Evolutionary conservation across 495 filamentous ascomycete genomes (phyloP), one percentile per base, ranked within the genome.

Genomic region (Aspergillus kassunensis): DNA sequence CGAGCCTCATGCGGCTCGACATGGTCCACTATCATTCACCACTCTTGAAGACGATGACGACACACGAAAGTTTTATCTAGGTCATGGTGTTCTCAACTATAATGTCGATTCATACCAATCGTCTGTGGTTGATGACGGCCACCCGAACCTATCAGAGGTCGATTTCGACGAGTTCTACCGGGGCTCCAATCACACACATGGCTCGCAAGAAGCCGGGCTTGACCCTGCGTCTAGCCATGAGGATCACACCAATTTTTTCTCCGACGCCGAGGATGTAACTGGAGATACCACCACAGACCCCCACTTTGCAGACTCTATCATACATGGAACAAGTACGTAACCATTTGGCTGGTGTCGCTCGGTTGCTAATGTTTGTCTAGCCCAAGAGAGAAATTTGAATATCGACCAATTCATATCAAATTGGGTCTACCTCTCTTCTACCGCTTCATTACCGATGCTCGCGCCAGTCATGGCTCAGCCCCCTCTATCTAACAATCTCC

Each of bases 371-470:
- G 23, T 13, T 35, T 24, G 27, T n/a, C 3, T 46, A 75, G 72
- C 67, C 16, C 64, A 67, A 21, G 73, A 76, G 52, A 59, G 70
- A 16, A 76, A 76, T 36, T 56, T 71, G 18, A 73, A 65, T 9
- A 64, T 76, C 18, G 70, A 73, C 18, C 70, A 75, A 39, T 76
- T 76, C 33, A 71, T 76, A 23, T 54, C 66, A 13, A 67, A 68
- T 8, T 74, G 71, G 73, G 55, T 72, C 33, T 52, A 62, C 13
- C 57, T 66, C 21, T 65, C 60, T n/a, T 59, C 40, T 21, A 51
- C 25, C 35, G 56, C 31, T 49, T 60, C 47, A 35, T 58, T 56
- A 36, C 64, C 20, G 37, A 62, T 56, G 51, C 44, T 56, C 41
- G 61, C 34, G 15, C 15, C 55, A 15, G 20, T 53, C 5, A 43